Base-by-base conservation (phyloP, 2,329 filamentous ascomycete species). In the Plectosphaerella cucumerina region DNA sequence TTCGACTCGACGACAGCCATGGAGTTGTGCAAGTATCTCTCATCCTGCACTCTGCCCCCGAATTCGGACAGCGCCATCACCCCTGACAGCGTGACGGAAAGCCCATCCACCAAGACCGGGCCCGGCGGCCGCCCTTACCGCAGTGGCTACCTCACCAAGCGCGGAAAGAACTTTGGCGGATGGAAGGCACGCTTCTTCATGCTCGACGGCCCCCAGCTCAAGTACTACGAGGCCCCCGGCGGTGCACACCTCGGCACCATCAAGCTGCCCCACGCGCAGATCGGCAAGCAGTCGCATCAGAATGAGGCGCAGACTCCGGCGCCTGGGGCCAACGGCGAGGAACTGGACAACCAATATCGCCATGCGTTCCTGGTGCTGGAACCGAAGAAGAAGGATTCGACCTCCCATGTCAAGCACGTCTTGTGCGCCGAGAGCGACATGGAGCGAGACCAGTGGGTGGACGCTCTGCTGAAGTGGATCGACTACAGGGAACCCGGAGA, bases 121-220 rank as follows among this genome's bases (percentile, higher is more conserved):
- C 76, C 82, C 6, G 82, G 86, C 59, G 83, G 84, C 4, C 82
- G 85, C 46, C 84, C 87, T 9, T 78, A 85, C 53, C 90, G 90
- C 63, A 92, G 86, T 63, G 94, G 94, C 9, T 99, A 97, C 67
- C 74, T 99, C 47, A 97, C 94, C 2, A 99, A 99, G 73, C 84
- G 89, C 59, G 94, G 94, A 46, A 99, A 99, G 76, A 97, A 97
- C 63, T 99, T 99, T 71, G 94, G 94, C 48, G 94, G 94, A 46
- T 99, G 94, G 94, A 99, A 99, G 70, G 92, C 91, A 11, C 73
- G 82, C 33, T 85, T 82, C 62, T 86, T 85, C 61, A 70, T 82
- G 20, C 72, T 84, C 12, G 79, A 83, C 48, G 79, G 81, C 0
- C 78, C 80, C n/a, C 69, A 74, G 9, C 62, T 99, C 60, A 91